Base-by-base conservation (phyloP, 129 eudicot genomes). In the Flaveria bidentis region DNA sequence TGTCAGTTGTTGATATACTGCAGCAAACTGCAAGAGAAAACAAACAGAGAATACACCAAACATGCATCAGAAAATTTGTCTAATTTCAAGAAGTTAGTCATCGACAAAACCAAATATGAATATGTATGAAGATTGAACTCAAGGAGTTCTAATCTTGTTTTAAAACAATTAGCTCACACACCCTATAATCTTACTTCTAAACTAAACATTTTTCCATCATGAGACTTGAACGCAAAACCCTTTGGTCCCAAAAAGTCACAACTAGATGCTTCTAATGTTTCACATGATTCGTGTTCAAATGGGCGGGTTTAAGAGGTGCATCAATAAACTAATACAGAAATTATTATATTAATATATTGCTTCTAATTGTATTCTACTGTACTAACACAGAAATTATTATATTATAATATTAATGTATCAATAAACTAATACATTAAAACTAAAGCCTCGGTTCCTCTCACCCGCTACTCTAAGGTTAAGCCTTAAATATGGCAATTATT, bases 1-100 rank as follows among this genome's bases (percentile, higher is more conserved):
- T 46, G 80, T 76, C 73, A 64, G 76, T 47, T 20, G 47, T 76
- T 50, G 73, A 76, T 62, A 64, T 47, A 63, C 79, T 75, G 72
- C 79, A 62, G 62, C 71, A 75, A 62, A 62, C 50, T 26, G 56
- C 69, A 61, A 60, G 45, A 18, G 14, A 44, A 45, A 42, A 67
- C 52, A 39, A 13, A 60, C n/a, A 28, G 9, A 60, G 4, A 60
- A 72, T 8, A 33, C 10, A 55, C 47, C 46, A 56, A 9, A 70
- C 9, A 71, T 16, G n/a, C 46, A 47, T 46, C 45, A 70, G 61
- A 22, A 71, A 33, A 49, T 50, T 50, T 5, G 28, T 26, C 58
- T 26, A 25, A 16, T 47, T 47, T 20, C 58, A 22, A 51, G 30
- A 65, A 16, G 44, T 28, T 26, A 55, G 11, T 33, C 46, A 30